phyloP scores from a whole-genome alignment of 2,329 filamentous ascomycete genomes.

The Fusarium nurragi region DNA sequence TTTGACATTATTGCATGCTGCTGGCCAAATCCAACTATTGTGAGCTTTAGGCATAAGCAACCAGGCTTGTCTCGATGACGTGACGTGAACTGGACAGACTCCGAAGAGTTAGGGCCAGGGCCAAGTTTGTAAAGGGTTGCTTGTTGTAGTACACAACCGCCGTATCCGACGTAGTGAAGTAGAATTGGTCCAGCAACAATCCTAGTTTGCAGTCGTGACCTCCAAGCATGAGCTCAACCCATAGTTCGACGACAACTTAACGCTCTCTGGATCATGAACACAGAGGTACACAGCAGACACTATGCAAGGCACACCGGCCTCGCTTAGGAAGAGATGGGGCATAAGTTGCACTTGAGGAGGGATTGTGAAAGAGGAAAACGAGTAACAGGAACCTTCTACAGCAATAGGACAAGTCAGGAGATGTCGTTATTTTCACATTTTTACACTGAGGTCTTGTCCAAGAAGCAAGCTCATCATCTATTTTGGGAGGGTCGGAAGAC shows the following conservation, averaged over 20 bases:
- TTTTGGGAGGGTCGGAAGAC: constrained; percentile 51
- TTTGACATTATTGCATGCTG: not conserved
- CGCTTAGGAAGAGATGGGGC: not conserved
- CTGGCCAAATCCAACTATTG: not conserved
- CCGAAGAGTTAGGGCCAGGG: not conserved
- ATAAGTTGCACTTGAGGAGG: not conserved
- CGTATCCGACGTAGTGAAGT: too few species aligned
- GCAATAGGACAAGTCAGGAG: not conserved
- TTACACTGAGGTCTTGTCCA: constrained; percentile 33
- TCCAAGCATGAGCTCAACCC: too few species aligned
- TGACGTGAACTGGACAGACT: not conserved
- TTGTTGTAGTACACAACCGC: not conserved
- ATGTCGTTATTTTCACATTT: not conserved
- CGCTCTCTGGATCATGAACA: too few species aligned
- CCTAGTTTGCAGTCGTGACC: too few species aligned
- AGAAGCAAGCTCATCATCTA: constrained; percentile 45
- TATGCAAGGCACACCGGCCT: not conserved
- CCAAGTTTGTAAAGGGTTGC: not conserved
- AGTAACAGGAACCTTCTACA: accelerated
- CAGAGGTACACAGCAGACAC: too few species aligned
- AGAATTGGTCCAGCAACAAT: too few species aligned
- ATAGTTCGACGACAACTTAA: too few species aligned
- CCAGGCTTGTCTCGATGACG: constrained; percentile 4
- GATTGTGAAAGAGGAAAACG: not conserved
- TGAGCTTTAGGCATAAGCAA: constrained; percentile 6